A percentile compares a stretch with the other conserved stretches of the same genome.
Conservation (phyloP, 148 eudicot genomes). For the Rhododendron kiyosumense region DNA sequence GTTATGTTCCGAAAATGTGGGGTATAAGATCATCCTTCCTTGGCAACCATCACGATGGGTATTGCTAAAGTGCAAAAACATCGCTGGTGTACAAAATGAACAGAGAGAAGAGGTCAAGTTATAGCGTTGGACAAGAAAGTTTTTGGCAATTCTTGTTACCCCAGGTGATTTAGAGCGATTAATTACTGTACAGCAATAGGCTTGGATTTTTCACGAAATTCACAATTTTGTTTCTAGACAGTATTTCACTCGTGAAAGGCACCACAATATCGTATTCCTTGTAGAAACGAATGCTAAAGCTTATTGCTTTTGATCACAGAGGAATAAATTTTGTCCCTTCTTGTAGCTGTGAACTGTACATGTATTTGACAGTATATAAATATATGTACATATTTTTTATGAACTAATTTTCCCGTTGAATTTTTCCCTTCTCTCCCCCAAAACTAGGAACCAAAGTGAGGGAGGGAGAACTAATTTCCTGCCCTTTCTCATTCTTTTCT, state of each 20-base stretch:
- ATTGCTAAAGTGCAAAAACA: neutral
- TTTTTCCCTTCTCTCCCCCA: neutral
- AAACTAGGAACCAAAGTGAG: neutral
- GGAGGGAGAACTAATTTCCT: neutral
- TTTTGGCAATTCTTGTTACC: neutral
- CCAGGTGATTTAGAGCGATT: neutral
- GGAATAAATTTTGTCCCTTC: slow-evolving; percentile 6
- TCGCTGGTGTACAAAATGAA: neutral
- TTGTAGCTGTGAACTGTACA: neutral
- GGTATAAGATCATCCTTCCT: neutral
- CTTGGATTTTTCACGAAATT: neutral
- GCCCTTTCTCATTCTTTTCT: neutral
- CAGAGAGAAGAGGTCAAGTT: neutral
- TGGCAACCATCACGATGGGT: neutral
- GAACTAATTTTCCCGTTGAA: neutral
- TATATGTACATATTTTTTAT: neutral
- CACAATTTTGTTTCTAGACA: neutral
- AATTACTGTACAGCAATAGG: slow-evolving; percentile 17
- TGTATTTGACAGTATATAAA: neutral
- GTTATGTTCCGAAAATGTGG: neutral
- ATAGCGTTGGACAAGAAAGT: too few species aligned
- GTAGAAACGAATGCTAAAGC: slow-evolving; percentile 1
- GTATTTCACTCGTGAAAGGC: neutral
- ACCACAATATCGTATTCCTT: neutral
- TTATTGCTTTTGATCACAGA: slow-evolving; percentile 6